A percentile compares a stretch with the other conserved stretches of the same genome.
Evolutionary conservation across 331 rosid species (phyloP).

Genomic region (Quercus tomentella): DNA sequence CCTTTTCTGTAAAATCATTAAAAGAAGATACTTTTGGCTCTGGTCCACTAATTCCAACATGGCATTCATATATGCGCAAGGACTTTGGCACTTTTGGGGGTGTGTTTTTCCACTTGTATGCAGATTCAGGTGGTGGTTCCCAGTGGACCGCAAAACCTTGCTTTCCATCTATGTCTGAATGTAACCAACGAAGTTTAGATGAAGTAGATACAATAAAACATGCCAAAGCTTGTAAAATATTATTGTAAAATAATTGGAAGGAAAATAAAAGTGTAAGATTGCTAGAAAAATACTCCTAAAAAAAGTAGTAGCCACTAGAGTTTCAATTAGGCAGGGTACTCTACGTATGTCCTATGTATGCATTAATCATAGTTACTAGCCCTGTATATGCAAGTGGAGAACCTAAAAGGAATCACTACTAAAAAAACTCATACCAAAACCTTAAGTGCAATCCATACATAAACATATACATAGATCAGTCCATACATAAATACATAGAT

Average conservation of each 20-base stretch:
- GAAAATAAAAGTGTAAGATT: not conserved
- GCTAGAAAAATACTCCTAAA: not conserved
- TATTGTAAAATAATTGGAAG: not conserved
- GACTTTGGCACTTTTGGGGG: slow-evolving; percentile 66
- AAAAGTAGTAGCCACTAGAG: not conserved
- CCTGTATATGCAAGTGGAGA: not conserved
- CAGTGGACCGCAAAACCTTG: slow-evolving; percentile 92
- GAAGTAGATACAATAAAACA: slow-evolving; percentile 6
- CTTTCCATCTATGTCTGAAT: slow-evolving; percentile 62
- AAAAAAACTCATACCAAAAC: slow-evolving; percentile 1
- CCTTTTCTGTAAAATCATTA: slow-evolving; percentile 69
- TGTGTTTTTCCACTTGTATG: slow-evolving; percentile 70
- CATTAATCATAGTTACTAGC: slow-evolving; percentile 2
- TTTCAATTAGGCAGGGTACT: not conserved
- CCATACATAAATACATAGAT: not conserved
- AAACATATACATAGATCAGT: not conserved
- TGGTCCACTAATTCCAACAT: slow-evolving; percentile 95
- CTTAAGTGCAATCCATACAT: not conserved
- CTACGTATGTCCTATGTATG: not conserved
- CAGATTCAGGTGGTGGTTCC: slow-evolving; percentile 90
- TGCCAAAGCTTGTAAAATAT: not conserved
- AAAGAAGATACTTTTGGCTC: slow-evolving; percentile 80
- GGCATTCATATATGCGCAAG: slow-evolving; percentile 88
- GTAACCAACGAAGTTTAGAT: slow-evolving; percentile 19
- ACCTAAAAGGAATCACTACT: not conserved